Evolutionary conservation across 352 stramenopile species (phyloP), one percentile per base, ranked within the genome.

Genomic region (Halophytophthora polymorphica): DNA sequence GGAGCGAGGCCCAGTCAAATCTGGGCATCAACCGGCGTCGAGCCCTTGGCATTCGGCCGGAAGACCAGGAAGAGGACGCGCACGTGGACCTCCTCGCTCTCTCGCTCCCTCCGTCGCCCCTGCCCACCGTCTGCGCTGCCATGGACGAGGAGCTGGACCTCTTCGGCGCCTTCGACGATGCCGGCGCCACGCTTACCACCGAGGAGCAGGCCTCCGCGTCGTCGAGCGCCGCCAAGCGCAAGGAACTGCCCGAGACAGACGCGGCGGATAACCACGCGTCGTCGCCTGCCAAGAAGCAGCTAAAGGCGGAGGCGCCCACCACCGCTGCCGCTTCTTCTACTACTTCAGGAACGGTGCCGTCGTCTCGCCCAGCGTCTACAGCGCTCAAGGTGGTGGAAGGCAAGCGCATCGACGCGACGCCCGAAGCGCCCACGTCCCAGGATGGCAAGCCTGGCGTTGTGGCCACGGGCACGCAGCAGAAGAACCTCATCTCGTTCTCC

Each of bases 401-500:
- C 50, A 88, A 90, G 43, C 61, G 85, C 50, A 89, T 91, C 39
- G 83, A 91, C 43, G 66, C 78, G 3, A 83, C 78, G 48, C 69
- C 76, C 5, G 69, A 61, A 1, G 67, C 78, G 12, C n/a, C n/a
- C n/a, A n/a, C n/a, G n/a, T n/a, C n/a, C n/a, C n/a, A n/a, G n/a
- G n/a, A n/a, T 44, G 57, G 55, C 14, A 50, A 53, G 7, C 66
- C 75, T 13, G 73, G 73, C 23, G 79, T 95, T 5, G 88, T 98
- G 19, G 83, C 90, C 13, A 98, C 93, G 5, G 93, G 93, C 53
- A 98, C 92, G 29, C 89, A 96, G 42, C 87, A 98, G 63, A 98
- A 98, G 65, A 97, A 96, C 46, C 82, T 98, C 35, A 92, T 96
- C 66, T 97, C 88, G 21, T 98, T 98, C 68, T 96, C 88, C 3